phyloP scores from a whole-genome alignment of 2,329 filamentous ascomycete genomes.

The Neonectria magnoliae region DNA sequence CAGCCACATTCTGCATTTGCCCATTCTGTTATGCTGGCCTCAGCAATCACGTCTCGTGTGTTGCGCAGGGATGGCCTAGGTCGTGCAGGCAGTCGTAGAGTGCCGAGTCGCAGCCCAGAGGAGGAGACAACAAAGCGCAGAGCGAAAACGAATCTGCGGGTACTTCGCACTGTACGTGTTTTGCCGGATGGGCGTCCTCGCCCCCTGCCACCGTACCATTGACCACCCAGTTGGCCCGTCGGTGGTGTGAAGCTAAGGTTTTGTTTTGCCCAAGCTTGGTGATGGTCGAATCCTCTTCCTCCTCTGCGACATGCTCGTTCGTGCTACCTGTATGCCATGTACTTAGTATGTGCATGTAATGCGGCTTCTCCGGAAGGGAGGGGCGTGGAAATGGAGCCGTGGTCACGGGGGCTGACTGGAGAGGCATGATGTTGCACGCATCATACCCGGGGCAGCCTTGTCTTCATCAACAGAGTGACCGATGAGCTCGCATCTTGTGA shows the following conservation, averaged over 20 bases:
- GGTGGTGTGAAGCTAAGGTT: conserved; percentile 31
- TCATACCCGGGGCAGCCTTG: conserved; percentile 12
- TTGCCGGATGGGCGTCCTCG: conserved; percentile 5
- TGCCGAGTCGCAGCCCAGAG: not conserved
- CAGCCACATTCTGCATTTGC: conserved; percentile 11
- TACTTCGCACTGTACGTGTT: conserved; percentile 32
- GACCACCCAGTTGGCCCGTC: conserved; percentile 6
- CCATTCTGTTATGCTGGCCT: conserved; percentile 31
- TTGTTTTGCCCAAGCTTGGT: not conserved
- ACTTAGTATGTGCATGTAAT: conserved; percentile 13
- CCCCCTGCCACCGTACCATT: conserved; percentile 23
- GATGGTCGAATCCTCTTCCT: conserved; percentile 1
- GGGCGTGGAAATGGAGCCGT: conserved; percentile 12
- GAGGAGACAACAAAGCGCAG: conserved; percentile 4
- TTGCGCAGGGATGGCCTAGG: conserved; percentile 24
- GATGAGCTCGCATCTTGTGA: not conserved
- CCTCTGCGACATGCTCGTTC: conserved; percentile 2
- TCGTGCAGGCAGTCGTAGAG: not conserved
- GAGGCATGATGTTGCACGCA: conserved; percentile 12
- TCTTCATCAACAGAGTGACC: conserved; percentile 10
- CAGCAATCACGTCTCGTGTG: conserved; percentile 18
- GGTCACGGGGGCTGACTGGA: conserved; percentile 7
- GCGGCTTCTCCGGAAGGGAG: conserved; percentile 12
- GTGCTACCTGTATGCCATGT: not conserved
- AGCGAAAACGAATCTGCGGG: not conserved